Percentiles rank a stretch among this genome's conserved stretches.
phyloP scores from a whole-genome alignment of 352 stramenopile species.

The Phytophthora aleatoria region DNA sequence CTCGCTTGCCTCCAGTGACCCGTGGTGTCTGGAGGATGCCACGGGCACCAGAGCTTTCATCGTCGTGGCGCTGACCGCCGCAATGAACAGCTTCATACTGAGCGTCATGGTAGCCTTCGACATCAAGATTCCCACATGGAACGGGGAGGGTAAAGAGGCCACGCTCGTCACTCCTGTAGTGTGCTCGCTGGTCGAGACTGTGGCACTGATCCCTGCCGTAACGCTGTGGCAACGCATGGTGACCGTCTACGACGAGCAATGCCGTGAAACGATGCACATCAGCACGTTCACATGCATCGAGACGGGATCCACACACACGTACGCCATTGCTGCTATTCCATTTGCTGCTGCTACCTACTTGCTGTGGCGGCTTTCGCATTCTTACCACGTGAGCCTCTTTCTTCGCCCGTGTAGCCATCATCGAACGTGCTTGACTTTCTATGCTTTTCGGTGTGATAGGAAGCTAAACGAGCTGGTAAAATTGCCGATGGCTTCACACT shows the following conservation, averaged over 20 bases:
- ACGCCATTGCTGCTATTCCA: slow-evolving; percentile 49
- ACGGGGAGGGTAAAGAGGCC: slow-evolving; percentile 65
- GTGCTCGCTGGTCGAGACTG: slow-evolving; percentile 53
- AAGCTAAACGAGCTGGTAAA: slow-evolving; percentile 39
- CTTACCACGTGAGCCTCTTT: slow-evolving; percentile 48
- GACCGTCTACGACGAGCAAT: slow-evolving; percentile 48
- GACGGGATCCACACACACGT: slow-evolving; percentile 36
- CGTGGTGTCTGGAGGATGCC: slow-evolving; percentile 68
- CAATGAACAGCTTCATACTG: slow-evolving; percentile 59
- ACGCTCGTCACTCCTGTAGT: slow-evolving; percentile 60
- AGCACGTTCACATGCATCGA: slow-evolving; percentile 67
- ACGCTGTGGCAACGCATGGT: slow-evolving; percentile 68
- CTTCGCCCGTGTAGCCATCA: background rate
- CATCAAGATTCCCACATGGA: slow-evolving; percentile 75
- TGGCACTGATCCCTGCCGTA: slow-evolving; percentile 53
- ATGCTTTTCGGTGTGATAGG: slow-evolving; percentile 29
- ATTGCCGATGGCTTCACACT: slow-evolving; percentile 79
- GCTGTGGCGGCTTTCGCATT: slow-evolving; percentile 65
- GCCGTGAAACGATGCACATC: slow-evolving; percentile 45
- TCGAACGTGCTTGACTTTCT: background rate
- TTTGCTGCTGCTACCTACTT: slow-evolving; percentile 53
- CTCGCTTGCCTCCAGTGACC: slow-evolving; percentile 48
- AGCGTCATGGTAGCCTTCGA: slow-evolving; percentile 55
- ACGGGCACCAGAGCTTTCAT: slow-evolving; percentile 49
- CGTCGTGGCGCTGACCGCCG: slow-evolving; percentile 56